phyloP scores from a whole-genome alignment of 1,284 basidiomycete genomes.

The Tetrapyrgos nigripes region DNA sequence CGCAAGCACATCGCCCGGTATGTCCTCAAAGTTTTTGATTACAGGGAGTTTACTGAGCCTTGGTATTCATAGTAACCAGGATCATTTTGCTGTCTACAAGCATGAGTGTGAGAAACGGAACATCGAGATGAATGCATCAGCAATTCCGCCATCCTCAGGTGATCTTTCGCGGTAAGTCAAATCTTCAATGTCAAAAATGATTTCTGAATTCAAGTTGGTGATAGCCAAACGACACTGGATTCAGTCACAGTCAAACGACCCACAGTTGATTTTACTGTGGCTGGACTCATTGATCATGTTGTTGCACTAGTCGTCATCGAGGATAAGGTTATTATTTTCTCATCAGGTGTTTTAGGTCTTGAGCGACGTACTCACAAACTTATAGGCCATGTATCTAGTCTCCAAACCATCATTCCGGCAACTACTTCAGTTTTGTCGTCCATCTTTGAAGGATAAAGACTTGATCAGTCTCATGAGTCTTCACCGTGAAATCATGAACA shows the following conservation, averaged over 20 bases:
- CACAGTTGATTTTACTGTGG: conserved; percentile 16
- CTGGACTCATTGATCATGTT: conserved; percentile 25
- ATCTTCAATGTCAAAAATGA: background rate
- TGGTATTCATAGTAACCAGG: conserved; percentile 1
- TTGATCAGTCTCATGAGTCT: conserved; percentile 18
- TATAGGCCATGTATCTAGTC: conserved; percentile 24
- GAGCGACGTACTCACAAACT: background rate
- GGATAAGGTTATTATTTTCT: conserved; percentile 21
- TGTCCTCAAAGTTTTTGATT: background rate
- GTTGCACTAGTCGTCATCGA: conserved; percentile 15
- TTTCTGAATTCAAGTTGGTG: background rate
- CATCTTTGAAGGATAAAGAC: conserved; percentile 23
- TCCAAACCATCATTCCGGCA: conserved; percentile 19
- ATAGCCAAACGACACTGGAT: too few relatives aligned
- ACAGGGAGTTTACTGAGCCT: background rate
- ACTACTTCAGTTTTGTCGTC: conserved; percentile 20
- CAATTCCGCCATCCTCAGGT: conserved; percentile 6
- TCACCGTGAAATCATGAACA: conserved; percentile 17
- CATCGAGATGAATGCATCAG: conserved; percentile 13
- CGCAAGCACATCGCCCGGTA: conserved; percentile 17
- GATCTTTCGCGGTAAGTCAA: background rate
- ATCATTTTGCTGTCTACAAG: conserved; percentile 21
- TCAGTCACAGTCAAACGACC: conserved; percentile 12
- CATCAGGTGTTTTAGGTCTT: background rate
- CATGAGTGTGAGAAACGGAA: conserved; percentile 17